phyloP scores from a whole-genome alignment of 202 grass and related monocot species.

The Saccharum hybrid region DNA sequence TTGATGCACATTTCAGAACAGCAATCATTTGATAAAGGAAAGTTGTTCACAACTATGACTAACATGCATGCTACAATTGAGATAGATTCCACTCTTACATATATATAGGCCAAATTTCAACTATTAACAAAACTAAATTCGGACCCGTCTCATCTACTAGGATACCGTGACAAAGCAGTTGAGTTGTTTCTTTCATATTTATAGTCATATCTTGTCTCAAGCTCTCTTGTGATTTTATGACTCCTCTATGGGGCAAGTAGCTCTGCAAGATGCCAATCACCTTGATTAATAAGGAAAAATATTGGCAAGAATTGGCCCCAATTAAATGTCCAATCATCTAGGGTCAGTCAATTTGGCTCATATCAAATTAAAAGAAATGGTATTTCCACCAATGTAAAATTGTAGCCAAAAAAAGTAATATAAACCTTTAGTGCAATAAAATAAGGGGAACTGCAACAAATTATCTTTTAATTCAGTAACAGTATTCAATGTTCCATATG shows the following conservation, averaged over 20 bases:
- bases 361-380: slow-evolving; percentile 20
- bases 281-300: slow-evolving; percentile 23
- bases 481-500: slow-evolving; percentile 10
- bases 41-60: slow-evolving; percentile 37
- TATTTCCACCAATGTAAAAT: slow-evolving; percentile 24
- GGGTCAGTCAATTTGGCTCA: slow-evolving; percentile 5
- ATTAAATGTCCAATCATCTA: slow-evolving; percentile 8
- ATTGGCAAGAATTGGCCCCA: slow-evolving; percentile 24
- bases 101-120: slow-evolving; percentile 23
- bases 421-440: background rate
- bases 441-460: background rate
- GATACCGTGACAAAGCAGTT: slow-evolving; percentile 35
- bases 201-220: slow-evolving; percentile 38
- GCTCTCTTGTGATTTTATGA: slow-evolving; percentile 21
- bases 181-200: slow-evolving; percentile 38
- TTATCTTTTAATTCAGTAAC: slow-evolving; percentile 12
- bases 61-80: slow-evolving; percentile 49
- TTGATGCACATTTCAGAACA: slow-evolving; percentile 41
- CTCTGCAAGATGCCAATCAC: slow-evolving; percentile 22
- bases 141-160: slow-evolving; percentile 31
- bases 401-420: background rate
- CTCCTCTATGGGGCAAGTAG: slow-evolving; percentile 19
- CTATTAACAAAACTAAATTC: slow-evolving; percentile 32
- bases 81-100: slow-evolving; percentile 39
- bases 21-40: slow-evolving; percentile 42